These are phyloP conservation scores for Plenodomus lindquistii DNA, from an alignment of 2,329 filamentous ascomycete genomes.

Conservation along the genomic window DNA sequence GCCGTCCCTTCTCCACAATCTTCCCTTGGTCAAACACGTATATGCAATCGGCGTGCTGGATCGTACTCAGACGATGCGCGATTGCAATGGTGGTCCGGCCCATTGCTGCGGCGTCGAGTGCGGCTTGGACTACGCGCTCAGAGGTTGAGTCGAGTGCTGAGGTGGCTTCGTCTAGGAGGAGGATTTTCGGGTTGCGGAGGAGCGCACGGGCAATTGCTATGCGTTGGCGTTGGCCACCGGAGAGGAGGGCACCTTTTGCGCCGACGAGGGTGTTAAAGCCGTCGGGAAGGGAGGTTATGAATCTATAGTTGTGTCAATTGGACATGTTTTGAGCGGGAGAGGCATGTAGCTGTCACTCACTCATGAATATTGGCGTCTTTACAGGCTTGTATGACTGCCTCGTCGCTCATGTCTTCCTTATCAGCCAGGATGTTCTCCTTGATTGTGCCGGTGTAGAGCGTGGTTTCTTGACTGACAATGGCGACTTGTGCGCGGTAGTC, in stretches of 20 bases:
- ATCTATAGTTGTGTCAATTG: background rate
- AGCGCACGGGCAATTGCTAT: constrained; percentile 91
- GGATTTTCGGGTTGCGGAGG: constrained; percentile 86
- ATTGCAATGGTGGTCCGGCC: constrained; percentile 94
- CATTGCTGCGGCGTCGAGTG: constrained; percentile 79
- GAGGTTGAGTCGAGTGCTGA: constrained; percentile 43
- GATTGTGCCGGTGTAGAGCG: constrained; percentile 90
- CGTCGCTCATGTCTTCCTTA: constrained; percentile 69
- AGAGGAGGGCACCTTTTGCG: constrained; percentile 68
- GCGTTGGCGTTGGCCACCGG: constrained; percentile 91
- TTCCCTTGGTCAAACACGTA: constrained; percentile 94
- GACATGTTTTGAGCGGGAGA: constrained; percentile 6
- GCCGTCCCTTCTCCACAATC: constrained; percentile 83
- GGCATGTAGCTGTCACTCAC: constrained; percentile 5
- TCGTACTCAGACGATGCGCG: constrained; percentile 87
- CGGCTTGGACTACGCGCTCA: constrained; percentile 79
- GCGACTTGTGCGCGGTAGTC: constrained; percentile 83
- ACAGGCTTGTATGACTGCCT: constrained; percentile 75
- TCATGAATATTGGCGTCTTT: constrained; percentile 60
- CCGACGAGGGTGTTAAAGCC: constrained; percentile 86
- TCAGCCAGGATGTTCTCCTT: constrained; percentile 77
- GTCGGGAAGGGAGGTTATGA: constrained; percentile 53
- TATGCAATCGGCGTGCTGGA: constrained; percentile 92
- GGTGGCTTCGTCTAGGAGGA: constrained; percentile 54
- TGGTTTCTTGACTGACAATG: constrained; percentile 95